Evolutionary conservation across 2,329 filamentous ascomycete genomes (phyloP).

Genomic region (Exutisphaerella laricina): DNA sequence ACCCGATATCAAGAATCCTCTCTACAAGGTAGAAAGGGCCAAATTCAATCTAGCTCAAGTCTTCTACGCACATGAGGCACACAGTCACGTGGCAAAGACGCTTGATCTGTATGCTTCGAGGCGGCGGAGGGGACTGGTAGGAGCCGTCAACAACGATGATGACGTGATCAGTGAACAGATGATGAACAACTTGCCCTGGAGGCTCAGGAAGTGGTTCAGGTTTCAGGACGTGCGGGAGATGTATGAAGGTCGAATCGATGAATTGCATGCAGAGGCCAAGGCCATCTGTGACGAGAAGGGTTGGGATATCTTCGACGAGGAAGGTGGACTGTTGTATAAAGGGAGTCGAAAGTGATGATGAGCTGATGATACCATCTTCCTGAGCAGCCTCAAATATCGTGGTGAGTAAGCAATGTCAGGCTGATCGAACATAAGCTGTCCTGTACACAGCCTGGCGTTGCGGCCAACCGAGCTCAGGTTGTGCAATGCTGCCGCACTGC

Average conservation of each 20-base stretch:
- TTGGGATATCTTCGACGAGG: constrained; percentile 26
- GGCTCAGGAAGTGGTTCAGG: constrained; percentile 21
- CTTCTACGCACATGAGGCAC: constrained; percentile 22
- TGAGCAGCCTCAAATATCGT: no score
- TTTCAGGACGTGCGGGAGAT: constrained; percentile 24
- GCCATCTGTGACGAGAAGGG: constrained; percentile 26
- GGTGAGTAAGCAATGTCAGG: no score
- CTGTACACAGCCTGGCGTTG: no score
- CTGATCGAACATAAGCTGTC: no score
- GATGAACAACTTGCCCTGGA: neutral
- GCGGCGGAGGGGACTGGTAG: neutral
- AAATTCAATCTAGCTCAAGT: constrained; percentile 21
- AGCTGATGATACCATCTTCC: no score
- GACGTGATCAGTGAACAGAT: constrained; percentile 9
- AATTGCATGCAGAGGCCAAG: constrained; percentile 24
- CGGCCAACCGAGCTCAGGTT: no score
- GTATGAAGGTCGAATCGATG: constrained; percentile 24
- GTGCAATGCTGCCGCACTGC: no score
- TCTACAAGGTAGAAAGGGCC: constrained; percentile 20
- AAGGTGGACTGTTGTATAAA: constrained; percentile 25
- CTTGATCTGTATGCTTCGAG: neutral
- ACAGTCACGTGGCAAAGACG: neutral
- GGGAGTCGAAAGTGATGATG: neutral
- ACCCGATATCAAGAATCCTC: constrained; percentile 21
- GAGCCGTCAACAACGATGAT: constrained; percentile 2